Percentiles rank a stretch among this genome's conserved stretches.
Conservation (phyloP, 345 rosid species). For the Dipteronia dyeriana region DNA sequence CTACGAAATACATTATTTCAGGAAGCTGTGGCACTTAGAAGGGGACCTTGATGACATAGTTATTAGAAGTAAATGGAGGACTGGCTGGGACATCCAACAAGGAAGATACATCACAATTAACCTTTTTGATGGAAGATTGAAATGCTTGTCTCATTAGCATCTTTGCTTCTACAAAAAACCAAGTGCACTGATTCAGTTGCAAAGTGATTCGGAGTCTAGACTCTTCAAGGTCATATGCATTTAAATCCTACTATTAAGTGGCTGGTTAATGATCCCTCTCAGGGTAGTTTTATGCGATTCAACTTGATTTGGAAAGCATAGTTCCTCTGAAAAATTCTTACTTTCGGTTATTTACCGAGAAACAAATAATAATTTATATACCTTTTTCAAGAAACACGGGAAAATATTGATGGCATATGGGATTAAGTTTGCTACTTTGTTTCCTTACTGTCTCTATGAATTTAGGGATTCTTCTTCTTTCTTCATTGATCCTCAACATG, state of each 20-base stretch:
- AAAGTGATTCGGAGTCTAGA: background rate
- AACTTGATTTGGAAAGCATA: background rate
- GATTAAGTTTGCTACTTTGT: background rate
- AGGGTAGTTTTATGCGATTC: background rate
- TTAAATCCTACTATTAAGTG: background rate
- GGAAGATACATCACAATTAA: background rate
- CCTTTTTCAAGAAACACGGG: background rate
- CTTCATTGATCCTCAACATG: too few species aligned
- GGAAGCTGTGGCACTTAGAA: background rate
- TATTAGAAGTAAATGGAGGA: background rate
- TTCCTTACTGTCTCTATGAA: background rate
- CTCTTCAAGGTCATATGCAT: background rate
- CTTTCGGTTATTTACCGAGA: background rate
- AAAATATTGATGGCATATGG: background rate
- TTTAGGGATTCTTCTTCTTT: background rate
- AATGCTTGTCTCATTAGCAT: background rate
- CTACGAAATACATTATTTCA: background rate
- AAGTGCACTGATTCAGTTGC: background rate
- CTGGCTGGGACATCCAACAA: background rate
- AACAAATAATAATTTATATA: background rate
- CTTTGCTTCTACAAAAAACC: background rate
- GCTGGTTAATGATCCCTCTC: background rate
- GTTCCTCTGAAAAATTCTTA: background rate
- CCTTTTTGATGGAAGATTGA: background rate
- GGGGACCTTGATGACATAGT: background rate